Base-by-base conservation (phyloP, 108 stramenopile species). In the Skeletonema menzelii region DNA sequence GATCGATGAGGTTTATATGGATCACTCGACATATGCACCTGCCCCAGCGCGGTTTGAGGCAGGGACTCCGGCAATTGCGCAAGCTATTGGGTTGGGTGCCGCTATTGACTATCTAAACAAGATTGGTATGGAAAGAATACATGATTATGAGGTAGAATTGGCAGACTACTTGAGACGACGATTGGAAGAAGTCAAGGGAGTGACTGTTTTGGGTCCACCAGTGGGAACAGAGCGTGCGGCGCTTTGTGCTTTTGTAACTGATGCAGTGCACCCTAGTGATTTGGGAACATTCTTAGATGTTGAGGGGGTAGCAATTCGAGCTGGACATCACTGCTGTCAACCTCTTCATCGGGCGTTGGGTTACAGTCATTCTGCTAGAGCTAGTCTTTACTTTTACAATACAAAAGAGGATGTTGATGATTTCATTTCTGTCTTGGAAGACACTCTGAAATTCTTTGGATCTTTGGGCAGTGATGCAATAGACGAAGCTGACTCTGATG, bases 281-380 rank as follows among this genome's bases (percentile, higher is more conserved):
- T 85, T 99, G 68, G 84, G 92, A 12, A 95, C 95, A 14, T 98
- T 98, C 83, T 73, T 99, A 63, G 97, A 99, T 79, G 84, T 96
- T 84, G 97, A 98, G 65, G 97, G 97, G 7, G 88, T 99, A 17
- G 97, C 97, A 26, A 85, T 97, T 1, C 88, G 98, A 26, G 94
- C 97, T 22, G 98, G 98, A 12, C 97, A 98, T 90, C 98, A 99
- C 76, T 99, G 98, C 75, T 95, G 95, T 69, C 97, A 99, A 82
- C 97, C 98, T 5, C 72, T 99, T 69, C 98, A 99, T 79, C 75
- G 87, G 6, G 83, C 87, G 38, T 84, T 94, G 34, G 97, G 95
- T 13, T 86, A 89, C 37, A 85, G 87, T 44, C 95, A 96, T 74
- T 91, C 95, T 20, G 90, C 91, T 0, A 63, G 95, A 56, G 95